Base-by-base conservation (phyloP, 257 asterid genomes). In the Penstemon newberryi region DNA sequence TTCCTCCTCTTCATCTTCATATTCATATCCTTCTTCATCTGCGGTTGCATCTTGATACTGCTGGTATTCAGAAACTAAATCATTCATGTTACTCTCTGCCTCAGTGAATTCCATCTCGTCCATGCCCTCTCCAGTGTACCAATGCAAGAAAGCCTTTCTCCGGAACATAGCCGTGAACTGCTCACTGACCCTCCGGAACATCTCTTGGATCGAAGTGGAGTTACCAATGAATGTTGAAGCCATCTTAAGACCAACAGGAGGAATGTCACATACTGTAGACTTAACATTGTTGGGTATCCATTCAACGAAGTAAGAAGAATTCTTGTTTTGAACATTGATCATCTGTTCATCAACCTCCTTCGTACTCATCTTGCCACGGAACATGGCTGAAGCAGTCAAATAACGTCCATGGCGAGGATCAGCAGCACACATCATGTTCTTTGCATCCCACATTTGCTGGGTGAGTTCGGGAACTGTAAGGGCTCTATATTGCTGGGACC, bases 401-500 rank as follows among this genome's bases (percentile, higher is more conserved):
- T 83, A 85, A 37, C 89, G 78, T 4, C 89, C 91, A 72, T 85
- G 89, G 69, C 91, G 87, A 63, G 91, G 91, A 77, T 85, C 91
- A 57, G 91, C 91, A 5, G 91, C 91, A 64, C 91, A 85, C 91
- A 85, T 85, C 95, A 88, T 86, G 72, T 88, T 88, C 83, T 86
- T 88, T 36, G 96, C 73, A 65, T 88, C 96, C 96, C 93, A 88
- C 96, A 88, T 88, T 75, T 88, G 96, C 41, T 86, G 91, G 49
- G 93, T 86, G 39, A 88, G 91, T 73, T 88, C 89, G 0, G 96
- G 96, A 41, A 88, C 96, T 3, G 96, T 84, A 63, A 88, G 91
- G 44, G 93, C 85, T 40, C 96, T 60, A 81, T 88, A 86, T 65
- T 84, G 89, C 82, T 86, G 96, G 37, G 93, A 88, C 70, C 96